Conservation (phyloP, 257 asterid species). For the Paraleonurus japonicus region DNA sequence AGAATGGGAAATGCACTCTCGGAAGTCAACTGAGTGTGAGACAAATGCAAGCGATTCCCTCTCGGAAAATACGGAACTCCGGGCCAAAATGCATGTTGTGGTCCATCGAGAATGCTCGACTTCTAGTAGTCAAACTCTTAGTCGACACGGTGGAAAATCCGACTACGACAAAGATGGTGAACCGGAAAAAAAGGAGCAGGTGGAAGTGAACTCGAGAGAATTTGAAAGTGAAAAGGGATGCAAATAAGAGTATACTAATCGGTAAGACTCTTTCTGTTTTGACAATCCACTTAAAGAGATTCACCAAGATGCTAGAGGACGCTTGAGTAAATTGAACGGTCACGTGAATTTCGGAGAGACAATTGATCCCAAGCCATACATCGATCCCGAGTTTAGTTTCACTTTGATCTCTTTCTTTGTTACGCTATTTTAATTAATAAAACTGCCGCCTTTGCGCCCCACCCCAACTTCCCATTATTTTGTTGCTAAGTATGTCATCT, state of each 20-base stretch:
- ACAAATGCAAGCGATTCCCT: constrained; percentile 26
- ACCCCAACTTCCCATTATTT: neutral
- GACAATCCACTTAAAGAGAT: constrained; percentile 85
- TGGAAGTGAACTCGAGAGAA: constrained; percentile 41
- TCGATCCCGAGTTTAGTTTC: constrained; percentile 66
- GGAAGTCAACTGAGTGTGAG: constrained; percentile 31
- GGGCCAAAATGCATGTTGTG: constrained; percentile 20
- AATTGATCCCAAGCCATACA: constrained; percentile 65
- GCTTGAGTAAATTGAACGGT: constrained; percentile 81
- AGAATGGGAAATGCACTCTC: constrained; percentile 24
- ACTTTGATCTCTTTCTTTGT: constrained; percentile 13
- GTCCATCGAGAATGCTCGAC: constrained; percentile 31
- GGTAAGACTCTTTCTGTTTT: constrained; percentile 68
- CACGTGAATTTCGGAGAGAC: constrained; percentile 68
- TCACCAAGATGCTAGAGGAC: constrained; percentile 86
- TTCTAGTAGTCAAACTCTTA: constrained; percentile 25
- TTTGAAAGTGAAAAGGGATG: constrained; percentile 86
- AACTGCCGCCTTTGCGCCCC: neutral
- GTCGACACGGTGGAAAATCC: constrained; percentile 19
- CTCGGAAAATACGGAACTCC: constrained; percentile 27
- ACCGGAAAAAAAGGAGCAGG: constrained; percentile 37
- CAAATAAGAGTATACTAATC: constrained; percentile 71
- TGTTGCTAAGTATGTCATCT: neutral
- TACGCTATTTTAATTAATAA: constrained; percentile 6
- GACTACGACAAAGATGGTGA: constrained; percentile 39